Base-by-base conservation (phyloP, 208 protist genomes). In the Leishmania guyanensis region DNA sequence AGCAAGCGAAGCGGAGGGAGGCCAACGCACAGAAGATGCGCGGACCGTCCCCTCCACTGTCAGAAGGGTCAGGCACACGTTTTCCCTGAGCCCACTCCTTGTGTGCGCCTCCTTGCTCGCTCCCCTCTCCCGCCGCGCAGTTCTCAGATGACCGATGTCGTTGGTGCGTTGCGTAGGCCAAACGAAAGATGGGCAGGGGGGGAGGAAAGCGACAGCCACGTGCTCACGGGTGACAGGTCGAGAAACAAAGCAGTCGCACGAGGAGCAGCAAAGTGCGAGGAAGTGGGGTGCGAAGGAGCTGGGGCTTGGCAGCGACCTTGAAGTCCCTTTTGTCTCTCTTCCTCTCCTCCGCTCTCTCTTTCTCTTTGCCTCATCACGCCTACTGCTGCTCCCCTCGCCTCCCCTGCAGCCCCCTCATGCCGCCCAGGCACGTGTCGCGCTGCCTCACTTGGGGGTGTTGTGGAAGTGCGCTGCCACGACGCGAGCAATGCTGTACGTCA, bases 401-500 rank as follows among this genome's bases (percentile, higher is more conserved):
- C 10, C 26, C 50, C 43, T 46, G 26, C 33, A 33, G 22, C 29
- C 56, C 50, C 9, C 20, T 14, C 3, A 29, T n/a, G 26, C 62
- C 62, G n/a, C 29, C 29, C 53, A 20, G 51, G 50, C n/a, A 16
- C 36, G 16, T 29, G 73, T 2, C 73, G 54, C 36, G 48, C 33
- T 36, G 26, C n/a, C n/a, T 65, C 29, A 54, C 69, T 90, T 93
- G 5, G 89, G 36, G 36, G 92, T 94, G 62, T 90, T 81, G 46
- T 84, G 78, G 76, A 92, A 94, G 85, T 96, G 93, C 39, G 82
- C 89, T 12, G 90, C 88, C 46, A 99, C 75, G 16, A 99, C 79
- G 65, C 93, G 91, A 1, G 92, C 75, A 0, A 99, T 89, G 68
- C 85, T 90, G 71, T 74, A 73, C 22, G 93, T 99, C 14, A 99